Percentiles rank a stretch among this genome's conserved stretches.
Evolutionary conservation across 495 filamentous ascomycete genomes (phyloP).

Genomic region (Chaetomium cochliodes): DNA sequence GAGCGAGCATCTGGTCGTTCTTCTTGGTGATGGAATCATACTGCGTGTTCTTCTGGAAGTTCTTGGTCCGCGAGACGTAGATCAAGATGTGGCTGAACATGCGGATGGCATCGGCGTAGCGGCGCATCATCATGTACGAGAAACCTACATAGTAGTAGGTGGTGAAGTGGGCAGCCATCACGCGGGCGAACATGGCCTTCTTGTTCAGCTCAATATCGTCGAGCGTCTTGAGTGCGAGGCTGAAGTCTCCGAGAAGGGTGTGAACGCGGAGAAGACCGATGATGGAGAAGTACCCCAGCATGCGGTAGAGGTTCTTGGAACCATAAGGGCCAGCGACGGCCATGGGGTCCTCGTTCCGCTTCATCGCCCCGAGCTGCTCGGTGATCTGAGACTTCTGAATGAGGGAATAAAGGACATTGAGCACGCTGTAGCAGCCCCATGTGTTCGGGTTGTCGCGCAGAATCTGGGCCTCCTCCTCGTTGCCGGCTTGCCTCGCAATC

Average conservation of each 20-base stretch:
- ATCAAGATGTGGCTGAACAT: slow-evolving; percentile 99
- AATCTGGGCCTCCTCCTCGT: slow-evolving; percentile 83
- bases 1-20: slow-evolving; percentile 99
- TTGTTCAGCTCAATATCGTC: slow-evolving; percentile 99
- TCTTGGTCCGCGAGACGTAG: slow-evolving; percentile 98
- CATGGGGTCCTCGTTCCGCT: slow-evolving; percentile 83
- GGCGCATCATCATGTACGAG: slow-evolving; percentile 99
- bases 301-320: slow-evolving; percentile 86
- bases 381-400: slow-evolving; percentile 97
- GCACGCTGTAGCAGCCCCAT: slow-evolving; percentile 98
- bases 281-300: slow-evolving; percentile 99
- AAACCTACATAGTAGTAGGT: slow-evolving; percentile 99
- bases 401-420: slow-evolving; percentile 98
- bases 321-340: slow-evolving; percentile 92
- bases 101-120: slow-evolving; percentile 97
- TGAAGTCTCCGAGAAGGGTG: slow-evolving; percentile 96
- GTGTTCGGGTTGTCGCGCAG: slow-evolving; percentile 96
- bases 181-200: slow-evolving; percentile 99
- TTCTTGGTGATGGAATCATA: slow-evolving; percentile 99
- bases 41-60: slow-evolving; percentile 97
- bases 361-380: slow-evolving; percentile 92
- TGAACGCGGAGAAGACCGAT: slow-evolving; percentile 95
- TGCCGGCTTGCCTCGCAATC: slow-evolving; percentile 78
- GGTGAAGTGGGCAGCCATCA: slow-evolving; percentile 99
- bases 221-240: slow-evolving; percentile 94